Conservation (phyloP, 1,139 yeast genomes). For the Hansenula anomala region DNA sequence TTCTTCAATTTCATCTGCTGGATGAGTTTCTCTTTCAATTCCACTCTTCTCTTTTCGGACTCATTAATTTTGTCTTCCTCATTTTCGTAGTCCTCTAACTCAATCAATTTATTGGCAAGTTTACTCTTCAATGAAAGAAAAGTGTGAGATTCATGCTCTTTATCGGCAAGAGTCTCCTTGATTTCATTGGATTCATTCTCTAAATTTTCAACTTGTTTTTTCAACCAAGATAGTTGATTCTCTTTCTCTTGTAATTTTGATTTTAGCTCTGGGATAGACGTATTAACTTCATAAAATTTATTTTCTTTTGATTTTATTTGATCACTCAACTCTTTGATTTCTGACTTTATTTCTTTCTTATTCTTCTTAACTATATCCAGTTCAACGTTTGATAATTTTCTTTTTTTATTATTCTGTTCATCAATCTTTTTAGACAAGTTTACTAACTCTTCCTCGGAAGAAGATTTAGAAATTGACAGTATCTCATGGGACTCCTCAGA, state of each 20-base stretch:
- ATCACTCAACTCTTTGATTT: conserved; percentile 4
- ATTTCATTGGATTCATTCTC: not conserved
- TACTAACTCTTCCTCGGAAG: not conserved
- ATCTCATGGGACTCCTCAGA: too few relatives aligned
- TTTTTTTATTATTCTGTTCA: conserved; percentile 1
- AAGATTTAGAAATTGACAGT: too few relatives aligned
- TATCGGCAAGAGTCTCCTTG: not conserved
- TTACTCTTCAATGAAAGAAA: not conserved
- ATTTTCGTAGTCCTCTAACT: conserved; percentile 4
- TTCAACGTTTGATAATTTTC: conserved; percentile 1
- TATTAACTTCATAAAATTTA: not conserved
- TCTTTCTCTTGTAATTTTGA: not conserved
- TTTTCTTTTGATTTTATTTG: not conserved
- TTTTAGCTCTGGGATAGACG: not conserved
- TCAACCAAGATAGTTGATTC: not conserved
- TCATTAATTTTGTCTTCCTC: conserved; percentile 2
- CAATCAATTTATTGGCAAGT: not conserved
- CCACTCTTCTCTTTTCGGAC: conserved; percentile 3
- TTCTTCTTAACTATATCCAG: conserved; percentile 4
- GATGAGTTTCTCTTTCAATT: conserved; percentile 6
- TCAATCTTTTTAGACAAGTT: conserved; percentile 2
- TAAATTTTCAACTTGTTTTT: not conserved
- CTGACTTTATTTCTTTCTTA: conserved; percentile 5
- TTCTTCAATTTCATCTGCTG: conserved; percentile 5
- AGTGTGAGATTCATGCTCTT: not conserved